These are phyloP conservation scores for Fraxinus greggii DNA, from an alignment of 305 asterid species.

Conservation along the genomic window DNA sequence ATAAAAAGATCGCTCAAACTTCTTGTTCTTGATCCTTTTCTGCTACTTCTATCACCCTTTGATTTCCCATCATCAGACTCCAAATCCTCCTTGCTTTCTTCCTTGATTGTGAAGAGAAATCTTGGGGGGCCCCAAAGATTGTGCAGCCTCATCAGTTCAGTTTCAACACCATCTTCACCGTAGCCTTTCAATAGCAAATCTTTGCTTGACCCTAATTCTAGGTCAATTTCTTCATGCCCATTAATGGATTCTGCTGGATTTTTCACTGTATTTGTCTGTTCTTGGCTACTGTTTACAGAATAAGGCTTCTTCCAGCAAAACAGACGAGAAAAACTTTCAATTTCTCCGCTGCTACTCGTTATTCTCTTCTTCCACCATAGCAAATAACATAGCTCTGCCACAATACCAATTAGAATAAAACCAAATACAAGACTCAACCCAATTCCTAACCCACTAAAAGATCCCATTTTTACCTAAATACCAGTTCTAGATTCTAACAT, in stretches of 20 bases:
- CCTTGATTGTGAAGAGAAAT: slow-evolving; percentile 82
- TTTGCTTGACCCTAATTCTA: slow-evolving; percentile 45
- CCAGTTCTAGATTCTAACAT: slow-evolving; percentile 25
- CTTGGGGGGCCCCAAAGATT: slow-evolving; percentile 86
- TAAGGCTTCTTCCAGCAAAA: slow-evolving; percentile 54
- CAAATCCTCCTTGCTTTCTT: slow-evolving; percentile 85
- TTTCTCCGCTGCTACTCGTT: slow-evolving; percentile 22
- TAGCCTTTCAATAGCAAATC: slow-evolving; percentile 32
- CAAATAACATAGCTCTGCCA: slow-evolving; percentile 71
- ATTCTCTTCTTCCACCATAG: slow-evolving; percentile 76
- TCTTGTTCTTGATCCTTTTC: slow-evolving; percentile 66
- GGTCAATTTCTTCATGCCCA: slow-evolving; percentile 33
- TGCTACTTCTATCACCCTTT: slow-evolving; percentile 44
- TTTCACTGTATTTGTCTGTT: slow-evolving; percentile 34
- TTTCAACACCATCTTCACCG: slow-evolving; percentile 62
- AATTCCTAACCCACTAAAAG: slow-evolving; percentile 65
- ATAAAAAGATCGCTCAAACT: slow-evolving; percentile 67
- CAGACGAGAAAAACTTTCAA: slow-evolving; percentile 34
- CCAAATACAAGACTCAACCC: slow-evolving; percentile 75
- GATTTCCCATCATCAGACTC: slow-evolving; percentile 79
- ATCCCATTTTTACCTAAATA: slow-evolving; percentile 45
- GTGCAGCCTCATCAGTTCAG: slow-evolving; percentile 74
- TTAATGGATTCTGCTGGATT: slow-evolving; percentile 26
- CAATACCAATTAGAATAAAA: slow-evolving; percentile 68
- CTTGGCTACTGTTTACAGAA: slow-evolving; percentile 30